Evolutionary conservation across 352 stramenopile species (phyloP).

Genomic region (Albugo candida): DNA sequence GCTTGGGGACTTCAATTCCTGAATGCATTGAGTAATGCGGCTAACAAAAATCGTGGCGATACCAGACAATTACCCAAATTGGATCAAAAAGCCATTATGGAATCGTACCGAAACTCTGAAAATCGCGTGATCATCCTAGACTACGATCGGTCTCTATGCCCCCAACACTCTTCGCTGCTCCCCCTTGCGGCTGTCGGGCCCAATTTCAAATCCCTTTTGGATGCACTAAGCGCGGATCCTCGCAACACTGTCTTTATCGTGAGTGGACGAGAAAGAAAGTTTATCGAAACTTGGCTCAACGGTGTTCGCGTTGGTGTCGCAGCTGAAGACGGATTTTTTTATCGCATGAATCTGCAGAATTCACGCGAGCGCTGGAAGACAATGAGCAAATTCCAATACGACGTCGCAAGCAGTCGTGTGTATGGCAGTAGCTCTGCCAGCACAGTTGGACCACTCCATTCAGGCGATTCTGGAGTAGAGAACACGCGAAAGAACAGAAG

Average conservation of each 20-base stretch:
- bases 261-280: conserved; percentile 58
- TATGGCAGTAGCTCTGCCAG: conserved; percentile 8
- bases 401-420: conserved; percentile 19
- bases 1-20: conserved; percentile 73
- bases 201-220: conserved; percentile 58
- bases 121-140: conserved; percentile 79
- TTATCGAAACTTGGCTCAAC: conserved; percentile 79
- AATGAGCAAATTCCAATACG: conserved; percentile 73
- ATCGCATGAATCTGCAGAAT: conserved; percentile 60
- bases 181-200: conserved; percentile 56
- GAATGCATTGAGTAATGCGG: conserved; percentile 34
- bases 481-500: conserved; percentile 2
- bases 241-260: conserved; percentile 66
- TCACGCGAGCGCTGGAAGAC: conserved; percentile 56
- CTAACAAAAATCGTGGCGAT: conserved; percentile 31
- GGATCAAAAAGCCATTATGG: conserved; percentile 28
- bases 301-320: conserved; percentile 49
- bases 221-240: conserved; percentile 37
- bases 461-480: conserved; percentile 15
- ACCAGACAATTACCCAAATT: conserved; percentile 38
- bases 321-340: conserved; percentile 59
- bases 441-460: conserved; percentile 6
- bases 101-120: conserved; percentile 36
- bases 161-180: conserved; percentile 42
- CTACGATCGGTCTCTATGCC: conserved; percentile 72